These are phyloP conservation scores for Starmerella geochares DNA, from an alignment of 805 yeast species.

Conservation along the genomic window DNA sequence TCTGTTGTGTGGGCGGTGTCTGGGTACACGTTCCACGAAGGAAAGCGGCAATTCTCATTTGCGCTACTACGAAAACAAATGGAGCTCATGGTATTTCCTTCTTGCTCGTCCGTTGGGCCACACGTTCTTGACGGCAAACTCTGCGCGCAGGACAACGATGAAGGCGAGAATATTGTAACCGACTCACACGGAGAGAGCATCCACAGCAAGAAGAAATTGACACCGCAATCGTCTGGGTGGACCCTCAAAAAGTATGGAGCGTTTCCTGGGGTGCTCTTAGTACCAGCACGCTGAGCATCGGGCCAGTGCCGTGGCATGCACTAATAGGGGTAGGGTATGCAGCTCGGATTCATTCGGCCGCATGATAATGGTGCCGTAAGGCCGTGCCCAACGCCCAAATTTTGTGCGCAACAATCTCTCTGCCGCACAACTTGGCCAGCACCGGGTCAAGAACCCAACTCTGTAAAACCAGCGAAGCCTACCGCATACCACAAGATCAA, in stretches of 20 bases:
- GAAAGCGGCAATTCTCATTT: neutral
- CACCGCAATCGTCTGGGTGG: too few species aligned
- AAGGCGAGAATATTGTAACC: neutral
- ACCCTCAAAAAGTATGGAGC: too few species aligned
- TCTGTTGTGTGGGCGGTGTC: neutral
- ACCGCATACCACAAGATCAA: too few species aligned
- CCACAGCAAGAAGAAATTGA: too few species aligned
- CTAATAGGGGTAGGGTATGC: neutral
- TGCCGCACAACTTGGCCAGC: too few species aligned
- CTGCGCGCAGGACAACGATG: neutral
- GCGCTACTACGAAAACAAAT: neutral
- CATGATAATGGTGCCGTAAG: constrained; percentile 5
- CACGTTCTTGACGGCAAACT: neutral
- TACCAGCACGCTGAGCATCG: neutral
- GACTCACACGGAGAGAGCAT: neutral
- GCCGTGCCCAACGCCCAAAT: too few species aligned
- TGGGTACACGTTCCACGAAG: neutral
- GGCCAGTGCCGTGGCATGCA: constrained; percentile 9
- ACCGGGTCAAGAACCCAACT: too few species aligned
- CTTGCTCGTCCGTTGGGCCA: neutral
- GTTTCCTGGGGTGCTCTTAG: too few species aligned
- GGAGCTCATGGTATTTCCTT: neutral
- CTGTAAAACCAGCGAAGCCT: too few species aligned
- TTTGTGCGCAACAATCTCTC: too few species aligned
- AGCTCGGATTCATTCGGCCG: neutral